Base-by-base conservation (phyloP, 805 yeast genomes). In the Aciculoconidium aculeatum region DNA sequence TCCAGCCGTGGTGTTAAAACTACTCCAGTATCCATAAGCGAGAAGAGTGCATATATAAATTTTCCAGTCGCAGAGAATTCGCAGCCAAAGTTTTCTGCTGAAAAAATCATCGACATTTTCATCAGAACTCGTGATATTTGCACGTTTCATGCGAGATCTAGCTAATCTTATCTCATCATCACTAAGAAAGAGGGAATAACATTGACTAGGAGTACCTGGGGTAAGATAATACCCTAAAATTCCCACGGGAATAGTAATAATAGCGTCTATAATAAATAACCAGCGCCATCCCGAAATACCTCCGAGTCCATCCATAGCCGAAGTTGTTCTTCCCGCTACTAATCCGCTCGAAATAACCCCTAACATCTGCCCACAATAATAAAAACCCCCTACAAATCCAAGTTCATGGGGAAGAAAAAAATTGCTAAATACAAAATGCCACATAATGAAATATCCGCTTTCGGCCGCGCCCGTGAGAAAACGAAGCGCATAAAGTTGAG, bases 121-220 rank as follows among this genome's bases (percentile, higher is more conserved):
- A 19, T 17, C 20, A 17, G 30, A 45, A 47, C 7, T 42, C 33
- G 6, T 41, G 34, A 33, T 45, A 43, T 18, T 31, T 5, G 28
- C 28, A 7, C 45, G 27, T 27, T 36, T 40, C 45, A 50, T 37
- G 19, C 54, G 30, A 11, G 18, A 53, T 52, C 79, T 59, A 3
- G 77, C 72, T 16, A 75, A 49, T 37, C 66, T 56, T 23, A 72
- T 71, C 36, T 77, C 82, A 23, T 72, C 75, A 39, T 74, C 78
- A 0, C 73, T 63, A 15, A 77, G 48, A 39, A 63, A 71, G 13
- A 68, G 47, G 1, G 77, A 70, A 32, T 70, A 68, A 44, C 77
- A 67, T 21, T 37, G 40, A 21, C 35, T 29, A 4, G 55, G 55
- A 4, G 53, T 46, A 2, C 53, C 53, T 10, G 61, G 56, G 17